Conservation (phyloP, 202 grass and related monocot genomes). For the Elaeis oleifera region DNA sequence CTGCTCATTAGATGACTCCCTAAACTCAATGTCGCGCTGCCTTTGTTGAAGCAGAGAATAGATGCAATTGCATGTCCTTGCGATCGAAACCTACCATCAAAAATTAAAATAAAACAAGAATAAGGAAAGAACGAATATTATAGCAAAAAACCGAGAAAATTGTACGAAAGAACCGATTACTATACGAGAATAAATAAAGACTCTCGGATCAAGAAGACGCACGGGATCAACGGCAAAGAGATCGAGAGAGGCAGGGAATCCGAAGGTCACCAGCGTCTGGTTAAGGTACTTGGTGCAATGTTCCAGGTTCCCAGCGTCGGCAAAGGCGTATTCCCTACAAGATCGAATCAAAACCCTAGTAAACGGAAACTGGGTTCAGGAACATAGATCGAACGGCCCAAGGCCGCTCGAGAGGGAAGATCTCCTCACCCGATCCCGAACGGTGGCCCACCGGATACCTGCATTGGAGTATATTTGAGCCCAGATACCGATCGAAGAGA, state of each 20-base stretch:
- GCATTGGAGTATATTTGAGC: conserved; percentile 16
- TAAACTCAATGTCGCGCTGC: conserved; percentile 87
- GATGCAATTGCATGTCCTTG: conserved; percentile 92
- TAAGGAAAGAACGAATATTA: neutral
- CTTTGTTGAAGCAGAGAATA: conserved; percentile 86
- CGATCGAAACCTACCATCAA: conserved; percentile 55
- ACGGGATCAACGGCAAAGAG: conserved; percentile 95
- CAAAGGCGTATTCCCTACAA: conserved; percentile 57
- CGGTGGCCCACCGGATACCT: conserved; percentile 31
- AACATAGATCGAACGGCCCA: neutral
- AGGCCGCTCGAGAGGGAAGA: conserved; percentile 7
- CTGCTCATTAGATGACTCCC: conserved; percentile 78
- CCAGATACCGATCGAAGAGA: neutral
- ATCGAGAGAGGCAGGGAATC: conserved; percentile 95
- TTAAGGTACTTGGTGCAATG: conserved; percentile 94
- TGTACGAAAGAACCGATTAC: too few relatives aligned
- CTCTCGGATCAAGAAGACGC: conserved; percentile 4
- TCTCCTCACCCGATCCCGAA: conserved; percentile 63
- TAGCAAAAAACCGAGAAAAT: too few relatives aligned
- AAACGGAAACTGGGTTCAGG: conserved; percentile 2
- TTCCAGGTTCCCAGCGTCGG: conserved; percentile 75
- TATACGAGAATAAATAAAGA: too few relatives aligned
- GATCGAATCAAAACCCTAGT: conserved; percentile 7
- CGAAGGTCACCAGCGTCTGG: conserved; percentile 98
- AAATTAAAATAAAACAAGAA: neutral